A percentile compares a stretch with the other conserved stretches of the same genome.
Conservation (phyloP, 805 yeast genomes). For the Candida quercuum region DNA sequence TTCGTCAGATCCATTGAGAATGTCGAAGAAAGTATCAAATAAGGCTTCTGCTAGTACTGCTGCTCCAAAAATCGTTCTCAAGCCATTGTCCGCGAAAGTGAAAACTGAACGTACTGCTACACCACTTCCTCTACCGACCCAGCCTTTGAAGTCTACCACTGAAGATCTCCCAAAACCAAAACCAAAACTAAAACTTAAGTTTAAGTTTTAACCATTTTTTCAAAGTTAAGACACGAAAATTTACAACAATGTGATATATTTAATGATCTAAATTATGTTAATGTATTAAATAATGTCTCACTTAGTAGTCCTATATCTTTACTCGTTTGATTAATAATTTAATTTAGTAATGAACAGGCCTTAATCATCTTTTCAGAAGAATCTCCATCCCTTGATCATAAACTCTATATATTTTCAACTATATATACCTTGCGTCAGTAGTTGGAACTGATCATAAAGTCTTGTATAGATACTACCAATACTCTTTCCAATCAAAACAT, state of each 20-base stretch:
- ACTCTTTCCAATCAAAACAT: constrained; percentile 69
- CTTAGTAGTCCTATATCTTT: too few relatives aligned
- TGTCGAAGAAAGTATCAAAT: constrained; percentile 8
- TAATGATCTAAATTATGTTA: not conserved
- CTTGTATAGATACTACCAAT: constrained; percentile 86
- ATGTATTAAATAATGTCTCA: too few relatives aligned
- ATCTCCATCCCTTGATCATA: not conserved
- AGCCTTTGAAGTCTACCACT: not conserved
- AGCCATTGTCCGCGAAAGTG: not conserved
- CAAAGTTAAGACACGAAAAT: too few relatives aligned
- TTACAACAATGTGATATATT: too few relatives aligned
- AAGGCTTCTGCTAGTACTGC: constrained; percentile 3
- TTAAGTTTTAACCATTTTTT: constrained; percentile 11
- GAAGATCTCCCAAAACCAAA: constrained; percentile 2
- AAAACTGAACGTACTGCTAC: not conserved
- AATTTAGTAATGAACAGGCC: too few relatives aligned
- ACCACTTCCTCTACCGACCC: not conserved
- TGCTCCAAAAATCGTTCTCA: constrained; percentile 1
- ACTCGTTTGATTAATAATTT: too few relatives aligned
- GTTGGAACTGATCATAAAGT: constrained; percentile 90
- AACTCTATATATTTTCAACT: constrained; percentile 29
- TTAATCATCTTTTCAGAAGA: too few relatives aligned
- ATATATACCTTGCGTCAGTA: constrained; percentile 93
- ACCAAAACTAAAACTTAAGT: constrained; percentile 13
- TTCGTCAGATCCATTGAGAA: constrained; percentile 37